These are phyloP conservation scores for Pythium monospermum DNA, from an alignment of 352 stramenopile species.

Conservation along the genomic window DNA sequence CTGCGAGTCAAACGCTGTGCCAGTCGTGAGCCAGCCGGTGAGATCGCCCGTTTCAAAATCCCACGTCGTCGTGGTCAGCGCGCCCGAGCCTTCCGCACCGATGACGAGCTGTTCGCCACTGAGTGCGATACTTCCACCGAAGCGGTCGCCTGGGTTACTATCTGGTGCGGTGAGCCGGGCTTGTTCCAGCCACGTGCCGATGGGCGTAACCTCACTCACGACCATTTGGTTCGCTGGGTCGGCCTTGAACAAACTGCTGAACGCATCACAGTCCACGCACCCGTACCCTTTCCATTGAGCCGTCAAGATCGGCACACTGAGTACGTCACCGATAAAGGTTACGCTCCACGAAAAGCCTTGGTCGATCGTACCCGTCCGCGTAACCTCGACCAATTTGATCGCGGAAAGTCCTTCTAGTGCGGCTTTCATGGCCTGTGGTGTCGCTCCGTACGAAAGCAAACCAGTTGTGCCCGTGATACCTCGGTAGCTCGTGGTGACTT, in stretches of 20 bases:
- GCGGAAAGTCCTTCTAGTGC: conserved; percentile 76
- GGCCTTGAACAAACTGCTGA: conserved; percentile 61
- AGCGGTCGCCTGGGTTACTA: conserved; percentile 67
- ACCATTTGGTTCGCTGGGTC: conserved; percentile 56
- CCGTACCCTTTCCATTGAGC: conserved; percentile 59
- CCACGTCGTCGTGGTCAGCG: conserved; percentile 90
- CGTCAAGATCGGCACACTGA: conserved; percentile 49
- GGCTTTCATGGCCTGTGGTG: conserved; percentile 60
- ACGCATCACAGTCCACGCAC: conserved; percentile 60
- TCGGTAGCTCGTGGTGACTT: conserved; percentile 55
- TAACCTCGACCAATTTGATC: conserved; percentile 83
- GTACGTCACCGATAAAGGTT: conserved; percentile 78
- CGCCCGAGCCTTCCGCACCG: conserved; percentile 56
- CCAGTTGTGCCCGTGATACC: conserved; percentile 55
- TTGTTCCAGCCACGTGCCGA: conserved; percentile 68
- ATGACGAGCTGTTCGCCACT: conserved; percentile 76
- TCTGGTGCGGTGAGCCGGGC: conserved; percentile 53
- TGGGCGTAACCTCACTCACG: conserved; percentile 36
- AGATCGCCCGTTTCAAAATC: conserved; percentile 97
- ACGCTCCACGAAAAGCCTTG: conserved; percentile 78
- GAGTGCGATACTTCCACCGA: conserved; percentile 69
- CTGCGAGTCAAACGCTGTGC: conserved; percentile 91
- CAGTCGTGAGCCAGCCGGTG: conserved; percentile 90
- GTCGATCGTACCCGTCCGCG: conserved; percentile 58
- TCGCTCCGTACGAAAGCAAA: conserved; percentile 57